phyloP scores from a whole-genome alignment of 2,329 filamentous ascomycete genomes.

The Tolypocladium endophyticum region DNA sequence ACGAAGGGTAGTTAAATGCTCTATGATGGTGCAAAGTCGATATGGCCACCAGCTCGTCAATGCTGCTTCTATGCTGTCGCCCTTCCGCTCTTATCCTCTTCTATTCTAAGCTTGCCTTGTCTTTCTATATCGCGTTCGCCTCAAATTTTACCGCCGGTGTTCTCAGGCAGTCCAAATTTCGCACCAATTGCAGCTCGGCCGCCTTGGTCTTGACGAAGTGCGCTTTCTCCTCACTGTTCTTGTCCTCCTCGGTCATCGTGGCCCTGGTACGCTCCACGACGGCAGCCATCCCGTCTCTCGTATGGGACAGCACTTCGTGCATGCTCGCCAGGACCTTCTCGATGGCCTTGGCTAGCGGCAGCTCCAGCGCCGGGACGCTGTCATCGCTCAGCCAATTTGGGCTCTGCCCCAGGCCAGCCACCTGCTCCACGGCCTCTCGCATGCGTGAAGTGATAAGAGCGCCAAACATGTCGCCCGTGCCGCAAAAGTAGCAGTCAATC shows the following conservation, averaged over 20 bases:
- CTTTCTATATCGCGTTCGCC: constrained; percentile 37
- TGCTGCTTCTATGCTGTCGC: neutral
- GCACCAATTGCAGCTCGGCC: constrained; percentile 76
- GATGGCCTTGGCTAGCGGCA: constrained; percentile 74
- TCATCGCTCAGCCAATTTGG: constrained; percentile 71
- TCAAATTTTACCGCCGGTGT: constrained; percentile 55
- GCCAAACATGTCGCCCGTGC: constrained; percentile 97
- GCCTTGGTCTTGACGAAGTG: constrained; percentile 69
- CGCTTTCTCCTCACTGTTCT: constrained; percentile 41
- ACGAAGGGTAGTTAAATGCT: neutral
- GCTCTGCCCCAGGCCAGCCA: constrained; percentile 34
- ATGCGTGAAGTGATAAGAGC: constrained; percentile 81
- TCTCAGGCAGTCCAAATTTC: constrained; percentile 59
- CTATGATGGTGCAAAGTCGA: neutral
- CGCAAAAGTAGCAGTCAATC: constrained; percentile 89
- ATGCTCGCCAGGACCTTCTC: constrained; percentile 88
- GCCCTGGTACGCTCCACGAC: constrained; percentile 34
- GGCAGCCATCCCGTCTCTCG: constrained; percentile 51
- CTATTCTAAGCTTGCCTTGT: neutral
- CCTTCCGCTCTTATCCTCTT: neutral
- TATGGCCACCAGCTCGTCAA: neutral
- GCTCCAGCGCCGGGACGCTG: constrained; percentile 52
- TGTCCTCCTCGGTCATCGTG: constrained; percentile 31
- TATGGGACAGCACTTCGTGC: constrained; percentile 69
- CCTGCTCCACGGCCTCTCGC: constrained; percentile 61